Evolutionary conservation across 2,329 filamentous ascomycete genomes (phyloP), one percentile per base, ranked within the genome.

Genomic region (Fusarium mexicanum): DNA sequence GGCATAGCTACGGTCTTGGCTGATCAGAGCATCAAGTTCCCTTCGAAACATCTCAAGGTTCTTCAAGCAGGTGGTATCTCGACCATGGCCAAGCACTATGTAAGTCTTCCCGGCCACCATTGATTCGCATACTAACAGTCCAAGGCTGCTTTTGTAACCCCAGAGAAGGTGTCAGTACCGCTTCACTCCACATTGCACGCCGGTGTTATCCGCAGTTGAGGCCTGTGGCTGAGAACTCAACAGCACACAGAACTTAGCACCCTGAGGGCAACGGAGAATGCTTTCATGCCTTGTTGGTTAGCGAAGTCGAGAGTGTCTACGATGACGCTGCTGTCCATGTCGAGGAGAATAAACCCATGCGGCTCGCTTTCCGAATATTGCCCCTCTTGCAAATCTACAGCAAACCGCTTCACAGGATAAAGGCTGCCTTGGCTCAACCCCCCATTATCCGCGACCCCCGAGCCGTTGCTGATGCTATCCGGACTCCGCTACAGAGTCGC

Each of bases 81-180:
- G 33, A 89, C 92, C 20, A 93, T 90, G 81, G 90, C 94, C 50
- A 94, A 94, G 83, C 92, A 94, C 79, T 94, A 92, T 79, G 91
- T 84, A 48, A 78, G 81, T 70, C 13, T 16, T 6, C 17, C 29
- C 17, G 8, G 16, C 16, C 5, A 38, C 22, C 11, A 20, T 41
- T 11, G 2, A 18, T 31, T 24, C 8, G 14, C 8, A 26, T 53
- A 64, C 46, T 70, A 63, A 64, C 40, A 10, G 14, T 26, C 50
- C 6, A 61, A 85, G 83, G 83, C 33, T 35, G 2, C 33, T 35
- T 16, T 35, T 78, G 91, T 87, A 53, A 85, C 85, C 2, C 92
- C 92, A 0, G 92, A 94, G 91, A 94, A 79, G 92, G 92, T 5
- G 80, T 94, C 47, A 94, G 94, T 78, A 91, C 89, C 13, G 91